These are phyloP conservation scores for Protomyces pachydermus DNA, from an alignment of 1,139 yeast genomes.

Conservation along the genomic window DNA sequence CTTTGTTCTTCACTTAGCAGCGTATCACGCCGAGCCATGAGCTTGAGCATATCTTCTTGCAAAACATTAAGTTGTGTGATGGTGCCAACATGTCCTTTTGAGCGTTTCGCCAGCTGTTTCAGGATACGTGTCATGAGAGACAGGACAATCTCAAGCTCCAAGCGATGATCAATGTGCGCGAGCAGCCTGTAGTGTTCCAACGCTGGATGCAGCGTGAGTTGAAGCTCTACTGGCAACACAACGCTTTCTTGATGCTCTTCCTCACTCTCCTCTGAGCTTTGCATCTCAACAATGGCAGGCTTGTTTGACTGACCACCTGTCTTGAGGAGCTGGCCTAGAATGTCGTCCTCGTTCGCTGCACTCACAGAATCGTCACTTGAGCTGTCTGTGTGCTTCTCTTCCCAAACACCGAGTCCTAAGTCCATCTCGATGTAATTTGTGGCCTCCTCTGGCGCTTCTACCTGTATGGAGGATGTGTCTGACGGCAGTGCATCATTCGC, in stretches of 20 bases:
- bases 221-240: neutral
- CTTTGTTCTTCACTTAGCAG: neutral
- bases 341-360: neutral
- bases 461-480: conserved; percentile 1
- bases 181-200: neutral
- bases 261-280: neutral
- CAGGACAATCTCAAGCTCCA: conserved; percentile 18
- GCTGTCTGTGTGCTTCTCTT: conserved; percentile 3
- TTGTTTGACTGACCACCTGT: neutral
- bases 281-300: neutral
- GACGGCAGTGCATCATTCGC: conserved; percentile 21
- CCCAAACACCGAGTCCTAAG: conserved; percentile 23
- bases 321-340: conserved; percentile 8
- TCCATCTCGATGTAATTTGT: conserved; percentile 24
- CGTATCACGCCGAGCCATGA: conserved; percentile 18
- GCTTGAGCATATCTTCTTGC: conserved; percentile 22
- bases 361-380: neutral
- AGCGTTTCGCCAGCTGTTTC: conserved; percentile 5
- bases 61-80: conserved; percentile 15
- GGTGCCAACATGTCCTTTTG: neutral
- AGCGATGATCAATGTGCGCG: neutral
- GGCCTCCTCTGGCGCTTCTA: conserved; percentile 10
- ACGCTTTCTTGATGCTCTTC: neutral
- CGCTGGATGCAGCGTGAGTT: conserved; percentile 2
- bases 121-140: conserved; percentile 20